A percentile compares a stretch with the other conserved stretches of the same genome.
Evolutionary conservation across 2,329 filamentous ascomycete species (phyloP).

Genomic region (Gaeumannomyces sp.): DNA sequence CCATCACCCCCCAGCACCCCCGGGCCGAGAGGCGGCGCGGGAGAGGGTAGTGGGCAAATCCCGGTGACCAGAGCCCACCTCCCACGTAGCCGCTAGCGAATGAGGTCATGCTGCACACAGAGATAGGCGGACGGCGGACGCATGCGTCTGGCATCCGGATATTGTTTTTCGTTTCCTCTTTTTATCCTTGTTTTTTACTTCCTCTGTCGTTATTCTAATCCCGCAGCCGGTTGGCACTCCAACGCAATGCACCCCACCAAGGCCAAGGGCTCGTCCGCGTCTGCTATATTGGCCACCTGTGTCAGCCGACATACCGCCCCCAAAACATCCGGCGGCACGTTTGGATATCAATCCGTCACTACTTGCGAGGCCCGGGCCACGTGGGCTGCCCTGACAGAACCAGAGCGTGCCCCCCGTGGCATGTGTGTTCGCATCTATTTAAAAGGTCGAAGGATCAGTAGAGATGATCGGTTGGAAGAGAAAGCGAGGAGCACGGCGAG

Average conservation of each 20-base stretch:
- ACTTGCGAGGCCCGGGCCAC: not conserved
- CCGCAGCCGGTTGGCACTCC: not conserved
- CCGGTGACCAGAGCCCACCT: not conserved
- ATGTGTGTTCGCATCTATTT: too few relatives aligned
- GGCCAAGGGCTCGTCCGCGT: not conserved
- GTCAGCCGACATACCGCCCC: not conserved
- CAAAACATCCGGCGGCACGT: not conserved
- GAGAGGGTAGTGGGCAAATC: not conserved
- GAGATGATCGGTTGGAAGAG: too few relatives aligned
- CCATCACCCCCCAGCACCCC: not conserved
- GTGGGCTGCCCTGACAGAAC: too few relatives aligned
- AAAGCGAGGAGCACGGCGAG: too few relatives aligned
- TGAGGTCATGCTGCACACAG: not conserved
- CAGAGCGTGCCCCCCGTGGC: too few relatives aligned
- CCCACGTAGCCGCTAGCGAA: not conserved
- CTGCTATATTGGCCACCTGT: not conserved
- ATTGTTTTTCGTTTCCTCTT: slow-evolving; percentile 15
- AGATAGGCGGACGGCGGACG: not conserved
- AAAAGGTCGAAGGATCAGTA: too few relatives aligned
- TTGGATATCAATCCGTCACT: not conserved
- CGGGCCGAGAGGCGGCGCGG: too few relatives aligned
- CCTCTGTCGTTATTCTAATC: not conserved
- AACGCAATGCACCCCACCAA: not conserved
- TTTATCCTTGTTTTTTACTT: slow-evolving; percentile 14
- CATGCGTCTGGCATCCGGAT: not conserved